Base-by-base conservation (phyloP, 129 eudicot genomes). In the Silybum marianum region DNA sequence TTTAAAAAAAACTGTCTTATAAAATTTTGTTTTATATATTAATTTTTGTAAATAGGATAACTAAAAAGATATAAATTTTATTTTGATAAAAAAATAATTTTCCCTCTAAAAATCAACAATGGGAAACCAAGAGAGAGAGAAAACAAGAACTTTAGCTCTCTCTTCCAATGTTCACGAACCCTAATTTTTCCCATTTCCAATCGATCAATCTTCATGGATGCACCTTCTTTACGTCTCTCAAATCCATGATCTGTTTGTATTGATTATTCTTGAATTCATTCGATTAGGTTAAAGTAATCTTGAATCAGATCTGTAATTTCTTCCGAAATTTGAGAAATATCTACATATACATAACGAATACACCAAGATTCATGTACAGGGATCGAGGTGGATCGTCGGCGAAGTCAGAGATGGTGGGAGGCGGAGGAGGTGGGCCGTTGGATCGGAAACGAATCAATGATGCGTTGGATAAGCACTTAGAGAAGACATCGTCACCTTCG, bases 381-480 rank as follows among this genome's bases (percentile, higher is more conserved):
- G 94, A 91, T 69, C 89, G 92, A 84, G 91, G 87, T 22, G 90
- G 88, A 76, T 87, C 91, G 25, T 81, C 93, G 65, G 86, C 91
- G 38, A 88, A 74, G 86, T 80, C 92, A 76, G 91, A 89, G 81
- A 82, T 89, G 73, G 88, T 82, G 13, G 87, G 92, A 60, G 84
- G 80, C 19, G 84, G 78, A 72, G 76, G 46, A 18, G 76, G 76
- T 6, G 90, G 91, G 19, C 76, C 84, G 77, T 72, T 89, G 75
- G 97, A 92, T 89, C 93, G 97, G 88, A 95, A 92, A 87, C 77
- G 94, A 77, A 92, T 92, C 69, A 88, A 88, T 75, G 98, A 92
- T 67, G 93, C 90, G 76, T 78, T 94, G 40, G 97, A 92, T 85
- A 94, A 94, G 87, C 91, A 87, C 83, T 79, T 90, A 69, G 98